Percentiles rank a stretch among this genome's conserved stretches.
These are phyloP conservation scores for Petunia hybrid DNA, from an alignment of 305 asterid genomes.

Conservation along the genomic window DNA sequence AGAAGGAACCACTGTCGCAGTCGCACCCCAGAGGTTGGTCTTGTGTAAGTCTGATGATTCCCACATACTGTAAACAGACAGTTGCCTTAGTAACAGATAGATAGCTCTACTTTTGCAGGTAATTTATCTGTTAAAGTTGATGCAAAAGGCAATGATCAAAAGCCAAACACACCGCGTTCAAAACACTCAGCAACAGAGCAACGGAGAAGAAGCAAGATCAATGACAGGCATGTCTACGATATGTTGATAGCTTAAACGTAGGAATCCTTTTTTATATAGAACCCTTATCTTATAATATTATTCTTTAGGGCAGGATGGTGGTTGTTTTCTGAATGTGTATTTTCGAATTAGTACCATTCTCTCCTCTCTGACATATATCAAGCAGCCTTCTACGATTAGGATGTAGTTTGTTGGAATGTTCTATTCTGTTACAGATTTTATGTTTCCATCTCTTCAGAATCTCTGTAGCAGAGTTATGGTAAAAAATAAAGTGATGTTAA, in stretches of 20 bases:
- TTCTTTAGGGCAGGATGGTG: background rate
- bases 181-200: constrained; percentile 99
- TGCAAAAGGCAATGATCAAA: constrained; percentile 68
- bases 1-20: constrained; percentile 71
- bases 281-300: constrained; percentile 15
- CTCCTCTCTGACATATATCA: constrained; percentile 1
- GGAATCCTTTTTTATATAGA: constrained; percentile 7
- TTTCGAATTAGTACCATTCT: background rate
- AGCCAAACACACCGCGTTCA: constrained; percentile 93
- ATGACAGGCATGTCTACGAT: constrained; percentile 77
- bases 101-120: constrained; percentile 49
- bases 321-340: background rate
- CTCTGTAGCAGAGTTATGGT: background rate
- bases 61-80: background rate
- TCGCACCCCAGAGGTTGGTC: constrained; percentile 69
- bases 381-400: constrained; percentile 2
- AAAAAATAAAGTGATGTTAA: background rate
- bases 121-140: constrained; percentile 69
- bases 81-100: constrained; percentile 30
- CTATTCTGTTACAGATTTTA: constrained; percentile 9
- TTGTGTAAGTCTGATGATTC: constrained; percentile 9
- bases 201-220: constrained; percentile 98
- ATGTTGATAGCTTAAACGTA: constrained; percentile 6
- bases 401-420: constrained; percentile 1
- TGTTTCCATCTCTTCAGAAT: constrained; percentile 20